Base-by-base conservation (phyloP, 2,329 filamentous ascomycete species). In the Aspergillus nomiae region DNA sequence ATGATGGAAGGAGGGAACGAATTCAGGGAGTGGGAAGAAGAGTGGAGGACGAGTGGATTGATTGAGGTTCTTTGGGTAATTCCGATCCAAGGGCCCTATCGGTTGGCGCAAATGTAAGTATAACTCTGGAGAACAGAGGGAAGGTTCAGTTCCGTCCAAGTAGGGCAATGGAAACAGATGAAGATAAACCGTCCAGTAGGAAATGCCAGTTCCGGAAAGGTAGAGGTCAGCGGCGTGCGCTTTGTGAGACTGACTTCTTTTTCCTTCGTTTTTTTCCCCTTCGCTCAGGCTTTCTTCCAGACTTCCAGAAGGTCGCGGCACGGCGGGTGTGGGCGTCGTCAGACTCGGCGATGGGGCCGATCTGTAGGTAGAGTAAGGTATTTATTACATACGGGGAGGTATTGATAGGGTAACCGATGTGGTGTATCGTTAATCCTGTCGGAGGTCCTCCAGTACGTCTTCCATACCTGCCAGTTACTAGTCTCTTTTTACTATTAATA, bases 281-380 rank as follows among this genome's bases (percentile, higher is more conserved):
- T 61, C 56, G 61, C 53, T 60, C 56, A 57, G 51, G 30, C 45
- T 58, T 65, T 66, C 65, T 68, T 56, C 61, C 60, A 65, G 65
- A 60, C 68, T 69, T 68, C 64, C 67, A 69, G 70, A 70, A 70
- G 66, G 61, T 69, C 63, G 63, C 60, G 62, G 60, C 63, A 66
- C 64, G 56, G 64, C 65, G 63, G 63, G 56, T 65, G 62, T 63
- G 59, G 60, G 65, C 58, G 64, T 65, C 64, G 62, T 64, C 64
- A 65, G 56, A 64, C 64, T 65, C 64, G 64, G 59, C 59, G 56
- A 56, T 64, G 58, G 58, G 58, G 61, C 63, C 63, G 63, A 63
- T 58, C 61, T 45, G 62, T 43, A 46, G 26, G 46, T 30, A 19
- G 24, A 28, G 24, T 28, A 14, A 50, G 24, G 41, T 58, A 50